Conservation (phyloP, 768 basidiomycete species). For the Lactifluus rugatus region DNA sequence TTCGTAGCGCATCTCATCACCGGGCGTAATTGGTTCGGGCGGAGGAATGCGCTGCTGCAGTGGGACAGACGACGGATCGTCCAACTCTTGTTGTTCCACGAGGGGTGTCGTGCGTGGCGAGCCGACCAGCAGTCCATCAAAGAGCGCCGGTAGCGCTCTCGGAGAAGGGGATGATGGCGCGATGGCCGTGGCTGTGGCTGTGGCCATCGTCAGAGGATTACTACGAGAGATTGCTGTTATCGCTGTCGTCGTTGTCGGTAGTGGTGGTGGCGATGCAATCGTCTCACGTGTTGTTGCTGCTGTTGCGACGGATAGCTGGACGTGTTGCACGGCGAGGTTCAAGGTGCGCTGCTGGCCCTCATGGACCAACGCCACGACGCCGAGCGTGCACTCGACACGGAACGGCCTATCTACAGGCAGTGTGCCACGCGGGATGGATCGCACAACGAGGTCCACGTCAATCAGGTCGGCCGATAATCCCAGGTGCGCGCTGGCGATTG, state of each 20-base stretch:
- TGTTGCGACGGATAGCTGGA: conserved; percentile 33
- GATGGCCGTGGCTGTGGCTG: background rate
- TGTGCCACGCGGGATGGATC: conserved; percentile 35
- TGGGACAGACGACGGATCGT: background rate
- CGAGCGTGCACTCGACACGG: conserved; percentile 42
- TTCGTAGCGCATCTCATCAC: conserved; percentile 10
- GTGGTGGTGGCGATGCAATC: background rate
- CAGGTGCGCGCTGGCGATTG: conserved; percentile 17
- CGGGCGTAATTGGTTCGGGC: conserved; percentile 5
- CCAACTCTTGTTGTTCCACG: background rate
- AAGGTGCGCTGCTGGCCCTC: conserved; percentile 33
- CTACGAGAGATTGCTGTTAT: background rate
- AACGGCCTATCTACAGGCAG: conserved; percentile 53
- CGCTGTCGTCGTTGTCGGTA: background rate
- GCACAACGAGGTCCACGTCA: conserved; percentile 49
- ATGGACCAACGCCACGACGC: conserved; percentile 39
- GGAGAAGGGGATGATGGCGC: conserved; percentile 1
- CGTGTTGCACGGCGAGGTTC: conserved; percentile 55
- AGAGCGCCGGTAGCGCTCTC: background rate
- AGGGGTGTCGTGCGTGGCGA: conserved; percentile 10
- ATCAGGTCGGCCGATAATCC: conserved; percentile 30
- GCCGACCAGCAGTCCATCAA: conserved; percentile 10
- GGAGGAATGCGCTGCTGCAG: background rate
- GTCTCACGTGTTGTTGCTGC: background rate
- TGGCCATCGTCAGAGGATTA: background rate